These are phyloP conservation scores for Thinopyrum elongatum DNA, from an alignment of 176 grass and related monocot genomes.

Conservation along the genomic window DNA sequence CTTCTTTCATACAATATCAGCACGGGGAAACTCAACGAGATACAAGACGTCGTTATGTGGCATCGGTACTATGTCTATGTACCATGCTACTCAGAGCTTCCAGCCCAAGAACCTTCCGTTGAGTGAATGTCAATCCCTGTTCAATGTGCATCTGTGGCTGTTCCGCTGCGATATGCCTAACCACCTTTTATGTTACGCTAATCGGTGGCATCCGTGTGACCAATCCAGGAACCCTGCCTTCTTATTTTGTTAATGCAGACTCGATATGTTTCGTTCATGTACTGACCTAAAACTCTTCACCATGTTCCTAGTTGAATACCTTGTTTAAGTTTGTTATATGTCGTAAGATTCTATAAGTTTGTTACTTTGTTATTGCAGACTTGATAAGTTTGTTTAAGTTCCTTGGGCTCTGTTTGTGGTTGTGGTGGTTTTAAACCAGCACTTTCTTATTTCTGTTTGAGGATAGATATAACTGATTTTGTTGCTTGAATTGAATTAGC, in stretches of 20 bases:
- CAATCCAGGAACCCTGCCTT: background rate
- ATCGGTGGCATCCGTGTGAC: background rate
- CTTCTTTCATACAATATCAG: no score
- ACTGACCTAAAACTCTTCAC: background rate
- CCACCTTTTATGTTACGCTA: background rate
- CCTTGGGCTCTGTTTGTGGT: background rate
- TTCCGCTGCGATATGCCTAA: no score
- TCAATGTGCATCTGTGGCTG: no score
- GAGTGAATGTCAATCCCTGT: no score
- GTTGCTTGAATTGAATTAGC: background rate
- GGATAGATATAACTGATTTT: background rate
- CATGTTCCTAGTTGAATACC: background rate
- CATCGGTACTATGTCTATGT: conserved; percentile 10
- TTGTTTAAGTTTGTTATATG: background rate
- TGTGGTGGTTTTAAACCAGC: background rate
- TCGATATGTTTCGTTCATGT: background rate
- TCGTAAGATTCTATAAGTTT: no score
- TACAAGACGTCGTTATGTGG: background rate
- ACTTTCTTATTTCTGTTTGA: background rate
- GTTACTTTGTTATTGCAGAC: no score
- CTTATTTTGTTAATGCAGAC: background rate
- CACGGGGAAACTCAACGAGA: conserved; percentile 18
- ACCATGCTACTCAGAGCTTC: background rate
- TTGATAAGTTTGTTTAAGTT: no score
- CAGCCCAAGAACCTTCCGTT: no score